Evolutionary conservation across 2,329 filamentous ascomycete species (phyloP).

Genomic region (Microsporum ferrugineum): DNA sequence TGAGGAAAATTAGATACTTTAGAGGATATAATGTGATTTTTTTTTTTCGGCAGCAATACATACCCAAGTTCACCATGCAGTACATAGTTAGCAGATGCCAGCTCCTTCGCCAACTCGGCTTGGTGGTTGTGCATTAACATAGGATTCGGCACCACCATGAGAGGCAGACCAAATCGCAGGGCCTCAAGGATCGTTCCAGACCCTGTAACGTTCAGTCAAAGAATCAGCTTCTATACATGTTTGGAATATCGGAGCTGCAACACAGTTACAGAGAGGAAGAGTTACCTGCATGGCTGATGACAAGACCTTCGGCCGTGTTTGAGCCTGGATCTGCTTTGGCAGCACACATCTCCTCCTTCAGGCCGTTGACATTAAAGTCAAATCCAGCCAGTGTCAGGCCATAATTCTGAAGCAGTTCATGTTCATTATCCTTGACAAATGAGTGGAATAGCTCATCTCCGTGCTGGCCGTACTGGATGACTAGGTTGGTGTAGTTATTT

Average conservation of each 20-base stretch:
- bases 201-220: slow-evolving; percentile 41
- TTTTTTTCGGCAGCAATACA: slow-evolving; percentile 17
- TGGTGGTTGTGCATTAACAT: slow-evolving; percentile 82
- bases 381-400: slow-evolving; percentile 50
- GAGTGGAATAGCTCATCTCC: slow-evolving; percentile 44
- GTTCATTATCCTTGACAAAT: slow-evolving; percentile 20
- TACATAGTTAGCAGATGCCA: slow-evolving; percentile 64
- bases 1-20: background rate
- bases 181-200: slow-evolving; percentile 83
- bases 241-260: too few relatives aligned
- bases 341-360: slow-evolving; percentile 49
- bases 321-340: slow-evolving; percentile 36
- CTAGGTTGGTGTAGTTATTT: slow-evolving; percentile 57
- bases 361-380: slow-evolving; percentile 50
- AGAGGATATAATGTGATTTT: background rate
- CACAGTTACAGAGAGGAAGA: background rate
- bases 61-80: slow-evolving; percentile 59
- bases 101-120: slow-evolving; percentile 66
- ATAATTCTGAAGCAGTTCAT: slow-evolving; percentile 19
- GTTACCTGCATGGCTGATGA: slow-evolving; percentile 82
- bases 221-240: background rate
- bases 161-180: slow-evolving; percentile 57
- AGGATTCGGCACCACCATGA: slow-evolving; percentile 85
- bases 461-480: slow-evolving; percentile 70
- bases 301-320: slow-evolving; percentile 48